Evolutionary conservation across 179 eudicot genomes (phyloP).

Genomic region (Pouteria campechiana): DNA sequence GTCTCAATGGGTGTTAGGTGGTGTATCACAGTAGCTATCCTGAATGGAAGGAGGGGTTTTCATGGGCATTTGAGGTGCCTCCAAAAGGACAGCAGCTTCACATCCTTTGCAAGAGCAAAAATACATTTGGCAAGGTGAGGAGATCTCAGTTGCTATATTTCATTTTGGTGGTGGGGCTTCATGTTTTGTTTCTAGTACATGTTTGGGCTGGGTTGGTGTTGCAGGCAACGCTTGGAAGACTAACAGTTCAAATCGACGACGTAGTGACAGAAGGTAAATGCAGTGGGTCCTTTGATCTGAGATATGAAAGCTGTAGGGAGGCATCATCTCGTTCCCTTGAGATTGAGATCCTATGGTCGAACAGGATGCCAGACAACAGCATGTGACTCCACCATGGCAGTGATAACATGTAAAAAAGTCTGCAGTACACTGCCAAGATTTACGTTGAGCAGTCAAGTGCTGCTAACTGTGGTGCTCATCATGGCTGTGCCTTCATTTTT

Average conservation of each 20-base stretch:
- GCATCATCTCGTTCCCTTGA: slow-evolving; percentile 56
- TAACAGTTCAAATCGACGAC: slow-evolving; percentile 77
- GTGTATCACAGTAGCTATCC: slow-evolving; percentile 53
- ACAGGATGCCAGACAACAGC: slow-evolving; percentile 29
- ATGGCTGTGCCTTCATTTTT: too few species aligned
- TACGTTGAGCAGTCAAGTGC: too few species aligned
- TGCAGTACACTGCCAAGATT: too few species aligned
- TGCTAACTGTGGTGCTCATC: too few species aligned
- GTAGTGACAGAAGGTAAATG: slow-evolving; percentile 69
- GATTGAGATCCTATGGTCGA: slow-evolving; percentile 77
- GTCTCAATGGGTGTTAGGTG: too few species aligned
- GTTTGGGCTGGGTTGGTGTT: slow-evolving; percentile 5
- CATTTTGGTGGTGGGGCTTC: neutral
- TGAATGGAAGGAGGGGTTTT: slow-evolving; percentile 75
- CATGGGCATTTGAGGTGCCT: slow-evolving; percentile 79
- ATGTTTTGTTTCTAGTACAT: neutral
- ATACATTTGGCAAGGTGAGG: slow-evolving; percentile 70
- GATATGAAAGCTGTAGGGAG: slow-evolving; percentile 49
- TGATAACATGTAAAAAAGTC: too few species aligned
- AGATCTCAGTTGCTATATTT: neutral
- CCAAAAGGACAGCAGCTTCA: slow-evolving; percentile 84
- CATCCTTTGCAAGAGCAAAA: slow-evolving; percentile 69
- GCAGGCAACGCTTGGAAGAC: slow-evolving; percentile 72
- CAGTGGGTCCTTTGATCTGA: slow-evolving; percentile 66
- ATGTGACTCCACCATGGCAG: too few species aligned